Base-by-base conservation (phyloP, 2,329 filamentous ascomycete genomes). In the Diaporthe ampelina region DNA sequence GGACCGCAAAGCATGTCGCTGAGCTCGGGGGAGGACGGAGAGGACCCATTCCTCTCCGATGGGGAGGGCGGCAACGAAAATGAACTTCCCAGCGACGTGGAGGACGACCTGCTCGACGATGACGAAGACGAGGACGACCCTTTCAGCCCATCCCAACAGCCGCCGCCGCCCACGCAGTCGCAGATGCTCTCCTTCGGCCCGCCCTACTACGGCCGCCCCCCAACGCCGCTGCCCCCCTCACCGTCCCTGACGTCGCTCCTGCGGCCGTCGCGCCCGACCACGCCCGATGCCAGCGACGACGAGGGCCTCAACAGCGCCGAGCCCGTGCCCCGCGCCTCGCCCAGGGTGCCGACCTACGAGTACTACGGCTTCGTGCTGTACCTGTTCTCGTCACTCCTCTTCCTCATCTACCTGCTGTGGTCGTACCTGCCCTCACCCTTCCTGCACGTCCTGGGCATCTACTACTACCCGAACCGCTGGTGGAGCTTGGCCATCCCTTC, bases 281-380 rank as follows among this genome's bases (percentile, higher is more conserved):
- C 96, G 0, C 96, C 97, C 19, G 95, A 98, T 81, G 94, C 93
- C 52, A 97, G 94, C 0, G 95, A 97, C 84, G 93, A 95, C 78
- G 96, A 98, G 65, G 74, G 74, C 43, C 65, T 70, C 74, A 75
- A 75, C 71, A 75, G 74, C 71, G 65, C 65, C 50, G 88, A 92
- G 79, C 92, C 90, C 2, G 91, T 98, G 24, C 94, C 95, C 8
- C 93, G 95, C 73, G 95, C 95, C 1, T 93, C 93, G 71, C 97
- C 97, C 1, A 95, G 97, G 81, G 95, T 99, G 3, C 97, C 97
- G n/a, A 99, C 97, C 0, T 98, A 99, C 86, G 97, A 99, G 82
- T 99, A 98, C 90, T 98, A 98, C 83, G 97, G 97, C 82, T 99
- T 99, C 85, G 96, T 97, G 71, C 90, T 99, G 67, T 98, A 99